These are phyloP conservation scores for Candida krabiensis DNA, from an alignment of 805 yeast species.

Conservation along the genomic window DNA sequence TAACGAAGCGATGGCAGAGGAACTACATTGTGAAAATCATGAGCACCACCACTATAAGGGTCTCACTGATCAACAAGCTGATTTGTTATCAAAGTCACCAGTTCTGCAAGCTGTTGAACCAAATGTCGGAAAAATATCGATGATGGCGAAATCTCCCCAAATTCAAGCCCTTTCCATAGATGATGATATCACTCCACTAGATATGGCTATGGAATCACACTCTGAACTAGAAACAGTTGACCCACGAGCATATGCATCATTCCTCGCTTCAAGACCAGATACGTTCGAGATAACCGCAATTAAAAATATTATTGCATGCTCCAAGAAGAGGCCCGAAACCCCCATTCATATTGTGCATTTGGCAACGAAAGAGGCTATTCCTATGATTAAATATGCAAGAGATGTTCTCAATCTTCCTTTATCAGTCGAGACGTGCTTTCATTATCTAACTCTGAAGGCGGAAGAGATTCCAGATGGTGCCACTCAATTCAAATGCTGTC, in stretches of 20 bases:
- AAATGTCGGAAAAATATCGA: constrained; percentile 44
- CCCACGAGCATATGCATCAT: constrained; percentile 67
- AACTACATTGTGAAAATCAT: constrained; percentile 42
- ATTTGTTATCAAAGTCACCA: constrained; percentile 56
- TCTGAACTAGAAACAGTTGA: constrained; percentile 44
- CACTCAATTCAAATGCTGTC: constrained; percentile 91
- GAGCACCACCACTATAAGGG: constrained; percentile 34
- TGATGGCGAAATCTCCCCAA: constrained; percentile 36
- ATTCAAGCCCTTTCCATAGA: constrained; percentile 17
- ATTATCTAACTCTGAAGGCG: constrained; percentile 75
- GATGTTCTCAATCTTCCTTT: constrained; percentile 51
- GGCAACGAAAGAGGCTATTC: constrained; percentile 82
- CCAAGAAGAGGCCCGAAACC: constrained; percentile 55
- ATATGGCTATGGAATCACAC: constrained; percentile 19
- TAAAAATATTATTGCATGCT: constrained; percentile 62
- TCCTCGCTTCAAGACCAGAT: constrained; percentile 86
- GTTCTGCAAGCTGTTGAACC: constrained; percentile 61
- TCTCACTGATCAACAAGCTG: constrained; percentile 50
- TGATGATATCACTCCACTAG: constrained; percentile 27
- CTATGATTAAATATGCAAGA: constrained; percentile 68
- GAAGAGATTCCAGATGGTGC: constrained; percentile 75
- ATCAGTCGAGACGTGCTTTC: constrained; percentile 93
- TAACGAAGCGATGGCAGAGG: constrained; percentile 28
- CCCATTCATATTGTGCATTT: constrained; percentile 88
- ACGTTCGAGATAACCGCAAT: constrained; percentile 84